Conservation (phyloP, 2,329 filamentous ascomycete species). For the Nemania diffusa region DNA sequence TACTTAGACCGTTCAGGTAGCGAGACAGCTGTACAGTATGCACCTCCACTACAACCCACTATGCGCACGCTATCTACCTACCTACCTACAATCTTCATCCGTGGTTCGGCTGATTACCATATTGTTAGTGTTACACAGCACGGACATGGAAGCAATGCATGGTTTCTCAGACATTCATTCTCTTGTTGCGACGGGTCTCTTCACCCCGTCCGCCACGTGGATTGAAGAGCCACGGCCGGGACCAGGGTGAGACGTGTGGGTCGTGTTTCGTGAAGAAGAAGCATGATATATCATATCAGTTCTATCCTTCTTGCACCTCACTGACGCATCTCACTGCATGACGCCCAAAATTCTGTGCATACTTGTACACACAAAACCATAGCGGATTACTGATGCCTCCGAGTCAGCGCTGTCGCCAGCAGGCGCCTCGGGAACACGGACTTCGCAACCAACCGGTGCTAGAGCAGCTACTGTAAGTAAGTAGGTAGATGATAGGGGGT, state of each 20-base stretch:
- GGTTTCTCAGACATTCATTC: slow-evolving; percentile 9
- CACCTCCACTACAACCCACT: slow-evolving; percentile 15
- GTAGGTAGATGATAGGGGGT: not conserved
- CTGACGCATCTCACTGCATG: slow-evolving; percentile 18
- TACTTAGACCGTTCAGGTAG: not conserved
- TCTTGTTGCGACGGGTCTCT: slow-evolving; percentile 19
- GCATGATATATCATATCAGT: slow-evolving; percentile 23
- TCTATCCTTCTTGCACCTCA: not conserved
- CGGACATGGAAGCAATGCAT: slow-evolving; percentile 9
- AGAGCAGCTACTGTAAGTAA: too few species aligned
- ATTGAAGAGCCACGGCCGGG: slow-evolving; percentile 27
- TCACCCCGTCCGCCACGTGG: slow-evolving; percentile 34
- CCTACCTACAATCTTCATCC: slow-evolving; percentile 5
- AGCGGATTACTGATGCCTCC: slow-evolving; percentile 3
- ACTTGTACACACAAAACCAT: not conserved
- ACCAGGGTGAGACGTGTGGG: slow-evolving; percentile 29
- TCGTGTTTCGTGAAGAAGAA: slow-evolving; percentile 10
- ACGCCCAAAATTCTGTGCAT: slow-evolving; percentile 8
- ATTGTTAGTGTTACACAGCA: slow-evolving; percentile 19
- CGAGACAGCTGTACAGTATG: slow-evolving; percentile 15
- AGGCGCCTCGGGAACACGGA: slow-evolving; percentile 6
- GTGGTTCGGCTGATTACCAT: slow-evolving; percentile 9
- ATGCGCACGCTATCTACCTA: not conserved
- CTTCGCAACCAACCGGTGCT: not conserved
- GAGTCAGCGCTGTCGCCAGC: not conserved